These are phyloP conservation scores for Penicillium expansum DNA, from an alignment of 2,329 filamentous ascomycete genomes.

Conservation along the genomic window DNA sequence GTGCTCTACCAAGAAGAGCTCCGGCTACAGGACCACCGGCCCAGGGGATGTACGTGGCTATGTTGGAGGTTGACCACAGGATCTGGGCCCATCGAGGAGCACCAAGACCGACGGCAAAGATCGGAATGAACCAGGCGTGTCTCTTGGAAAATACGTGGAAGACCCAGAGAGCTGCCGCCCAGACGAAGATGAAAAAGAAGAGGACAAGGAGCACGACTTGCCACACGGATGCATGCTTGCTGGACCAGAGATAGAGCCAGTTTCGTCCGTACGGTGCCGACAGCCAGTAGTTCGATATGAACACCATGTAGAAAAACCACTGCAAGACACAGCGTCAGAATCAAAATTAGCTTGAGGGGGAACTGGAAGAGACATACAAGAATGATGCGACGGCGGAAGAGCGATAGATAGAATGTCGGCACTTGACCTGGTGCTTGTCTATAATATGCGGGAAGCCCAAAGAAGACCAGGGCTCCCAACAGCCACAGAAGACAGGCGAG, in stretches of 20 bases:
- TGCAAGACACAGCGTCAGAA: background rate
- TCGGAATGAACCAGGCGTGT: constrained; percentile 66
- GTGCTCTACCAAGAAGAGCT: constrained; percentile 54
- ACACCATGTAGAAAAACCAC: constrained; percentile 60
- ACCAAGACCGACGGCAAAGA: constrained; percentile 64
- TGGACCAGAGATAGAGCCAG: constrained; percentile 61
- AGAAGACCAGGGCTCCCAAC: constrained; percentile 54
- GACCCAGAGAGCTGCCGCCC: constrained; percentile 47
- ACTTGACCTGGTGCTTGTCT: constrained; percentile 62
- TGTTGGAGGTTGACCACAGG: constrained; percentile 61
- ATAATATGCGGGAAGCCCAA: constrained; percentile 65
- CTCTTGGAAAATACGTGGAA: constrained; percentile 56
- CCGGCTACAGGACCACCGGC: constrained; percentile 52
- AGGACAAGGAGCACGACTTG: constrained; percentile 53
- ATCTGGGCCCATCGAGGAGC: constrained; percentile 67
- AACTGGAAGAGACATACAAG: constrained; percentile 36
- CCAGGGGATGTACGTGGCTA: constrained; percentile 62
- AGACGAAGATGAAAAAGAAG: constrained; percentile 54
- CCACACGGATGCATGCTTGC: constrained; percentile 55
- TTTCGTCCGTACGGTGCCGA: constrained; percentile 65
- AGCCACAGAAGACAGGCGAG: constrained; percentile 57
- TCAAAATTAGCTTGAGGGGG: background rate
- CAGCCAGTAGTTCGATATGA: constrained; percentile 67
- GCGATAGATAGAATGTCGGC: constrained; percentile 62
- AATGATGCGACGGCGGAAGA: constrained; percentile 57